Conservation (phyloP, 306 rosid species). For the Cucurbita moschata region DNA sequence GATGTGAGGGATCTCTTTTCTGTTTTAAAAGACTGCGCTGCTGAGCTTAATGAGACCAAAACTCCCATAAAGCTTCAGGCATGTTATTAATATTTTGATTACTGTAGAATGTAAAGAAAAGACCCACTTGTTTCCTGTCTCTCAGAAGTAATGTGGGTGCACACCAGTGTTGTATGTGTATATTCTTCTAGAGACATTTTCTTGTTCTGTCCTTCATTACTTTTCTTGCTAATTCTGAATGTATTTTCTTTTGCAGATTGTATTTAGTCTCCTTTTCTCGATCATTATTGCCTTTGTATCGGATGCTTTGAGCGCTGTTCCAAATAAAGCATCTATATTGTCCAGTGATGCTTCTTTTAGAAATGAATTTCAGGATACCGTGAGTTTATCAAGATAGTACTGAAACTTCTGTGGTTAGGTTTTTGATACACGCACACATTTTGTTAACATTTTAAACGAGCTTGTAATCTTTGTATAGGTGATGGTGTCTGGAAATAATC, state of each 20-base stretch:
- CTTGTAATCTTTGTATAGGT: slow-evolving; percentile 29
- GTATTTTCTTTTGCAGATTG: slow-evolving; percentile 51
- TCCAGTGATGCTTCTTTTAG: slow-evolving; percentile 58
- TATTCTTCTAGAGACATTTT: slow-evolving; percentile 11
- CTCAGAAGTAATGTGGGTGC: not conserved
- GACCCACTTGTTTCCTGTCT: not conserved
- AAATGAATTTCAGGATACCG: slow-evolving; percentile 70
- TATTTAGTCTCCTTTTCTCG: slow-evolving; percentile 75
- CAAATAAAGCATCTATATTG: slow-evolving; percentile 71
- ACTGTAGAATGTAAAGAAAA: not conserved
- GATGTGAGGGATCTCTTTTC: slow-evolving; percentile 60
- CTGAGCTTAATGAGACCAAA: slow-evolving; percentile 42
- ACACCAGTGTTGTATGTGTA: not conserved
- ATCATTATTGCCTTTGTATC: slow-evolving; percentile 68
- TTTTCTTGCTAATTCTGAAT: not conserved
- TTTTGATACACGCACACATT: not conserved
- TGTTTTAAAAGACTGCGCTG: slow-evolving; percentile 56
- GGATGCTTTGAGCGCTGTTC: slow-evolving; percentile 76
- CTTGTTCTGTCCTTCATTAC: not conserved
- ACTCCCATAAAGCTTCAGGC: slow-evolving; percentile 57
- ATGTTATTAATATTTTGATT: slow-evolving; percentile 5
- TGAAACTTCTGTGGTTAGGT: slow-evolving; percentile 3
- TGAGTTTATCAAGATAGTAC: slow-evolving; percentile 23
- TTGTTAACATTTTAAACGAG: not conserved
- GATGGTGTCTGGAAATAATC: slow-evolving; percentile 64